Evolutionary conservation across 2,329 filamentous ascomycete genomes (phyloP), one percentile per base, ranked within the genome.

Genomic region (Colletotrichum noveboracense): DNA sequence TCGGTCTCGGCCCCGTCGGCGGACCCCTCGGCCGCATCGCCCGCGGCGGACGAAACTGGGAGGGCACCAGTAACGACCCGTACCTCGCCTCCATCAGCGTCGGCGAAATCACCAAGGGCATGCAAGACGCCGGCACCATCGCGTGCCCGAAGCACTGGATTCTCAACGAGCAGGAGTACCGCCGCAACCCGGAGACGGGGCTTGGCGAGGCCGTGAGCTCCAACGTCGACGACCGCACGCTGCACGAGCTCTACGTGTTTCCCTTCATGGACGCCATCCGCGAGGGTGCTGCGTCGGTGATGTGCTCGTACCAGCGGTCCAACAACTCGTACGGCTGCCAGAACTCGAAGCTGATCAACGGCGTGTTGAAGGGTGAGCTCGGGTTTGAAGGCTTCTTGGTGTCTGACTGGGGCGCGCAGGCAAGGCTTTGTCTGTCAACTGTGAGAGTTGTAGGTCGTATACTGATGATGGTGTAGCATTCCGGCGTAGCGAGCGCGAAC

Each of bases 11-110:
- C 9, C 95, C 95, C 8, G 91, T 93, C 0, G 93, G 94, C 83
- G 95, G 95, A 0, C 92, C 95, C 0, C 82, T 97, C 4, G 95
- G 95, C 8, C 92, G 94, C 79, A 90, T 93, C 79, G 92, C 94
- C 2, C 88, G 91, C 64, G 95, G 92, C 36, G 95, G 95, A 0
- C 88, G 95, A 58, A 96, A 95, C 81, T 97, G 95, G 95, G 95
- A 97, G 82, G 94, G 94, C 0, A 96, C 96, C 80, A 93, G 94
- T 0, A 88, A 93, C 1, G 95, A 97, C 81, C 95, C 95, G 0
- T 95, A 96, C 66, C 88, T 97, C 1, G 76, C 91, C 16, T 93
- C 92, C 24, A 86, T 93, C 76, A 91, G 89, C 12, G 90, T 93
- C 81, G 87, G 87, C 16, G 88, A 92, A 81, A 93, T 92, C 0